A percentile compares a stretch with the other conserved stretches of the same genome.
Conservation (phyloP, 1,284 basidiomycete genomes). For the Somion occarium region DNA sequence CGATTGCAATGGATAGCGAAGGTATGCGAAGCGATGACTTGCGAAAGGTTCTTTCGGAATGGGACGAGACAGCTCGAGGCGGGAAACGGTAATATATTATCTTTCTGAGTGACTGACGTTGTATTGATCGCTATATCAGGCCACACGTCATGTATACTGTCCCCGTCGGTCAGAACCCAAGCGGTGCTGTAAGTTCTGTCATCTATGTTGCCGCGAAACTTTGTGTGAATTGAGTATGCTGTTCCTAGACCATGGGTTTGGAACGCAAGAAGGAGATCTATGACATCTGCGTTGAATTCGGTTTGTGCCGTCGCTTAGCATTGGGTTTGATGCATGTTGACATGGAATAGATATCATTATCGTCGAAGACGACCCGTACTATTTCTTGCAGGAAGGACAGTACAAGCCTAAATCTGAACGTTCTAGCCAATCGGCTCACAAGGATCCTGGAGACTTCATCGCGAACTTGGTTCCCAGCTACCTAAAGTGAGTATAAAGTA, state of each 20-base stretch:
- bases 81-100: conserved; percentile 32
- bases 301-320: conserved; percentile 28
- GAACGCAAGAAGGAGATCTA: conserved; percentile 77
- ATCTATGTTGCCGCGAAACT: background rate
- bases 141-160: conserved; percentile 76
- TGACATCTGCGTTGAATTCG: conserved; percentile 73
- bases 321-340: background rate
- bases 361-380: conserved; percentile 82
- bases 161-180: conserved; percentile 78
- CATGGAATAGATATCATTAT: conserved; percentile 56
- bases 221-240: background rate
- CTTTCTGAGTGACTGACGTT: background rate
- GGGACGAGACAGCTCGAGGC: conserved; percentile 58
- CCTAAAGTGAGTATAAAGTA: conserved; percentile 41
- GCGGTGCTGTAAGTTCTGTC: conserved; percentile 52
- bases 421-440: conserved; percentile 17
- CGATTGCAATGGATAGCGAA: conserved; percentile 68
- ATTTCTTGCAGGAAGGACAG: conserved; percentile 61
- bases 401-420: conserved; percentile 47
- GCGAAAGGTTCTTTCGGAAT: conserved; percentile 54
- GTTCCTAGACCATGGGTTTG: conserved; percentile 52
- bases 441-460: conserved; percentile 42
- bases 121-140: conserved; percentile 27
- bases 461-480: conserved; percentile 62
- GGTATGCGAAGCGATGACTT: conserved; percentile 66